These are phyloP conservation scores for Dictyostelium intermedium DNA, from an alignment of 78 protist genomes.

Conservation along the genomic window DNA sequence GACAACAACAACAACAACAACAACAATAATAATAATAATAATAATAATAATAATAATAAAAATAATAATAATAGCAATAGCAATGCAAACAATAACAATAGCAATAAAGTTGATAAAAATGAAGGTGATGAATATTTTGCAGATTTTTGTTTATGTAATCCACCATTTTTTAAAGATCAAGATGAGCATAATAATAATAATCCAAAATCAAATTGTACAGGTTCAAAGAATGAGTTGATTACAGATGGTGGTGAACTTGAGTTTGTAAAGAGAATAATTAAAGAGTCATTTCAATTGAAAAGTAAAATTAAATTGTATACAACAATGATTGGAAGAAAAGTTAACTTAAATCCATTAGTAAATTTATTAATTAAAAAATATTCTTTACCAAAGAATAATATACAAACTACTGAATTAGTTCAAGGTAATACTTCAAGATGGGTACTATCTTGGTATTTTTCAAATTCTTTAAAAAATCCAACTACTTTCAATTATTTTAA, in stretches of 20 bases:
- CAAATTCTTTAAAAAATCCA: background rate
- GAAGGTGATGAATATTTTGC: background rate
- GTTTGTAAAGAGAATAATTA: conserved; percentile 36
- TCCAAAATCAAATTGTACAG: conserved; percentile 38
- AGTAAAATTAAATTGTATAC: background rate
- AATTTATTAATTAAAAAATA: background rate
- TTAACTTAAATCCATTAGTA: background rate
- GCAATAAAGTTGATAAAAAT: background rate
- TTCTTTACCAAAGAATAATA: background rate
- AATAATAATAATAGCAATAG: background rate
- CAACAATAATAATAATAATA: background rate
- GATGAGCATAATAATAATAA: background rate
- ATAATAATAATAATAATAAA: too few relatives aligned
- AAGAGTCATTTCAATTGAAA: background rate
- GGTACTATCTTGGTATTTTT: conserved; percentile 65
- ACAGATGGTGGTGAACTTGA: conserved; percentile 47
- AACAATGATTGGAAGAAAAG: conserved; percentile 58
- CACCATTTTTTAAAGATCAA: conserved; percentile 30
- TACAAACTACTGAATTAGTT: conserved; percentile 24
- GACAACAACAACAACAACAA: background rate
- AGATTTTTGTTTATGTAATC: conserved; percentile 61
- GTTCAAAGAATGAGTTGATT: conserved; percentile 8
- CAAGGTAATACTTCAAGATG: conserved; percentile 73
- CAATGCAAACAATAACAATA: background rate
- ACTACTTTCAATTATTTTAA: background rate